Conservation (phyloP, 257 asterid genomes). For the Avicennia marina region DNA sequence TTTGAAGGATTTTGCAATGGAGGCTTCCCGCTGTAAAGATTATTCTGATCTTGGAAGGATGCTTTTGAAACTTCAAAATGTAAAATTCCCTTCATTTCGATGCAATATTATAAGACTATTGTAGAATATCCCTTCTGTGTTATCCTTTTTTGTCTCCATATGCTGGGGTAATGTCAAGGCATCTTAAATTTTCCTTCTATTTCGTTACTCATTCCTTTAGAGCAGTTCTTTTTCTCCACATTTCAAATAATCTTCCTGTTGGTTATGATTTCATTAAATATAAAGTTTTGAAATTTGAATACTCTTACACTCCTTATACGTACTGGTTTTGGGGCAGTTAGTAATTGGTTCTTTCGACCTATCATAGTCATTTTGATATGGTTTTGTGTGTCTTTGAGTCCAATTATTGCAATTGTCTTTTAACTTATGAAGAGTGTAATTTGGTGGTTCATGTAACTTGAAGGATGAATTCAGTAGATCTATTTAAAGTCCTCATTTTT, state of each 20-base stretch:
- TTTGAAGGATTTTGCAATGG: constrained; percentile 86
- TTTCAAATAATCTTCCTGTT: not conserved
- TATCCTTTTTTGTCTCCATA: not conserved
- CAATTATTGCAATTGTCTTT: too few species aligned
- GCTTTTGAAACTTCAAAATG: constrained; percentile 83
- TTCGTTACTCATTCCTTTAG: constrained; percentile 3
- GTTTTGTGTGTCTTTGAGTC: too few species aligned
- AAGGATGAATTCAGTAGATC: not conserved
- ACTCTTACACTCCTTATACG: not conserved
- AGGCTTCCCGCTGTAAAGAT: constrained; percentile 80
- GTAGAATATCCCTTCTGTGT: not conserved
- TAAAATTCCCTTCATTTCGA: constrained; percentile 36
- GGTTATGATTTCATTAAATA: not conserved
- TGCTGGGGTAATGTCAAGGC: constrained; percentile 12
- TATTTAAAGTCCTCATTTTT: not conserved
- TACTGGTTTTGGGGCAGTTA: not conserved
- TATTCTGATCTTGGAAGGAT: constrained; percentile 87
- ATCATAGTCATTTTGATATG: not conserved
- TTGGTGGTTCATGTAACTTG: not conserved
- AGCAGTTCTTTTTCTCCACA: not conserved
- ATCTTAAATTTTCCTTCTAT: not conserved
- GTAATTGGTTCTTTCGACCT: not conserved
- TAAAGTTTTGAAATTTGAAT: not conserved
- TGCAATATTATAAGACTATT: not conserved
- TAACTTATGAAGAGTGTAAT: not conserved